A percentile compares a stretch with the other conserved stretches of the same genome.
Conservation (phyloP, 805 yeast species). For the Yarrowia porcina region DNA sequence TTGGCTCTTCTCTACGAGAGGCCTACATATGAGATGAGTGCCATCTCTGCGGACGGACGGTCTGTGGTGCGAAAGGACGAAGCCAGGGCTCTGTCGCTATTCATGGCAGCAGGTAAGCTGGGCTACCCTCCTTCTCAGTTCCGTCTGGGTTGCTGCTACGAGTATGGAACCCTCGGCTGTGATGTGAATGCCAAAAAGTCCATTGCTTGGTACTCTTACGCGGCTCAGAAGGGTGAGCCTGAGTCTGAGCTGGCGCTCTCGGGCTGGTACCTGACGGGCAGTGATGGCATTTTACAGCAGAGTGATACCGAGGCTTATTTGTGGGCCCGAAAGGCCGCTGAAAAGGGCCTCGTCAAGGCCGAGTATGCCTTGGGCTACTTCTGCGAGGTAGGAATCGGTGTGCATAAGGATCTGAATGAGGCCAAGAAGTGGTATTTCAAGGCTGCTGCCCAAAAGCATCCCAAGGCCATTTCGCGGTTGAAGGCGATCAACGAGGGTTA, state of each 20-base stretch:
- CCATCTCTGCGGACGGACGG: conserved; percentile 25
- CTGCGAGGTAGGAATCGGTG: conserved; percentile 68
- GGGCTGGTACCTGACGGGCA: conserved; percentile 81
- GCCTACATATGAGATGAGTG: conserved; percentile 36
- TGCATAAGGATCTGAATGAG: conserved; percentile 46
- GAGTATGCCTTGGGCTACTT: conserved; percentile 71
- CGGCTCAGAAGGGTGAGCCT: conserved; percentile 62
- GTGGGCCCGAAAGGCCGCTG: conserved; percentile 73
- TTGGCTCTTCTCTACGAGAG: conserved; percentile 55
- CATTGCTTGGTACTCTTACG: conserved; percentile 70
- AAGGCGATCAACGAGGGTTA: conserved; percentile 5
- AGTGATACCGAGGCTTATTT: conserved; percentile 67
- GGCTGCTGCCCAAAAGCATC: conserved; percentile 64
- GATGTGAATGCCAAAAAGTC: conserved; percentile 54
- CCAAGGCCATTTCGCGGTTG: conserved; percentile 48
- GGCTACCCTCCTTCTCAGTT: conserved; percentile 67
- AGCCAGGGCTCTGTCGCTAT: conserved; percentile 50
- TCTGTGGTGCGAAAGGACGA: conserved; percentile 33
- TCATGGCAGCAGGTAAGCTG: conserved; percentile 55
- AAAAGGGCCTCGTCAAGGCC: conserved; percentile 63
- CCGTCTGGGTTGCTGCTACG: conserved; percentile 68
- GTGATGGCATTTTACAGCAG: conserved; percentile 53
- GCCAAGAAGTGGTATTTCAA: conserved; percentile 55
- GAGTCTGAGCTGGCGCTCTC: conserved; percentile 69
- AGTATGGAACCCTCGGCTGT: conserved; percentile 59